Conservation (phyloP, 1,284 basidiomycete species). For the Cryptococcus hybrid region DNA sequence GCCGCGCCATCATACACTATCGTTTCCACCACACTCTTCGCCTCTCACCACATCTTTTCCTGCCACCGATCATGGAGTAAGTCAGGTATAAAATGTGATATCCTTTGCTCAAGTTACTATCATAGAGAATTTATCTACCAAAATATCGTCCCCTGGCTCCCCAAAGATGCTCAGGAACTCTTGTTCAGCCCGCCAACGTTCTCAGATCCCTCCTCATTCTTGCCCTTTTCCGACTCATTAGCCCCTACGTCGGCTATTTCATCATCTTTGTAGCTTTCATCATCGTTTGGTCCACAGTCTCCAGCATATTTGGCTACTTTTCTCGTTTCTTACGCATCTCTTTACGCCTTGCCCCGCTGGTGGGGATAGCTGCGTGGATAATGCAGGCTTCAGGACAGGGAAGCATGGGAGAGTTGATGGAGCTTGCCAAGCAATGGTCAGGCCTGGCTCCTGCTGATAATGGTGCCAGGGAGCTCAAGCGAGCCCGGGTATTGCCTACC, state of each 20-base stretch:
- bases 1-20: too few relatives aligned
- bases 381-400: constrained; percentile 45
- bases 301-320: constrained; percentile 34
- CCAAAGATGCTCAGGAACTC: constrained; percentile 29
- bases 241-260: constrained; percentile 37
- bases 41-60: too few relatives aligned
- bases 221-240: constrained; percentile 30
- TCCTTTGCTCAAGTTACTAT: not conserved
- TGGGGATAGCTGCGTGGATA: constrained; percentile 40
- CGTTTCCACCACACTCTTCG: too few relatives aligned
- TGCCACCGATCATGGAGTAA: too few relatives aligned
- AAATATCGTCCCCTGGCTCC: constrained; percentile 30
- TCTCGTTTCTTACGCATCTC: constrained; percentile 41
- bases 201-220: constrained; percentile 30
- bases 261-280: constrained; percentile 38
- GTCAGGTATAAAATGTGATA: not conserved
- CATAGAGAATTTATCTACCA: constrained; percentile 15
- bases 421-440: constrained; percentile 35
- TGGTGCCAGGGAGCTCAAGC: not conserved
- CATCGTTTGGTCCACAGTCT: constrained; percentile 37
- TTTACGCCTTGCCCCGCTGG: constrained; percentile 36
- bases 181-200: constrained; percentile 34
- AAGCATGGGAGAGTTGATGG: constrained; percentile 35
- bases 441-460: constrained; percentile 17
- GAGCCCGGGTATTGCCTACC: constrained; percentile 16